Percentiles rank a stretch among this genome's conserved stretches.
phyloP scores from a whole-genome alignment of 2,329 filamentous ascomycete genomes.

The Dothistroma septosporum region DNA sequence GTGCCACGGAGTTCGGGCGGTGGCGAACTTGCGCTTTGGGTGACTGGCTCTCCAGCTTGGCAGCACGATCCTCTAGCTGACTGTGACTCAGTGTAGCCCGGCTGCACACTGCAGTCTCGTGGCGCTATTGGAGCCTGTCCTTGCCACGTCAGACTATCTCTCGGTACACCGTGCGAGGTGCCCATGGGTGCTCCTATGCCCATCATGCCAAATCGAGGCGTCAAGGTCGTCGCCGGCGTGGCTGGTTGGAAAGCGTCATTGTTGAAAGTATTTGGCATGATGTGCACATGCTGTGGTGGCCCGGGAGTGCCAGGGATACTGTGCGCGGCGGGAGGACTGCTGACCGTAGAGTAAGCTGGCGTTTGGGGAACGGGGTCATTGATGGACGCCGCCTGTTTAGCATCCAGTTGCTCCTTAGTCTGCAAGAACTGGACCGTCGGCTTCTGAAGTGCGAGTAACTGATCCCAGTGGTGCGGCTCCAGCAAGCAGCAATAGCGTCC shows the following conservation, averaged over 20 bases:
- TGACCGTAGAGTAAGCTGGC: conserved; percentile 16
- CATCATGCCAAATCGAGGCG: conserved; percentile 33
- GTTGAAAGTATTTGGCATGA: conserved; percentile 15
- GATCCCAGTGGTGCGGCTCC: conserved; percentile 32
- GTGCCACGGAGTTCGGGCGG: conserved; percentile 2
- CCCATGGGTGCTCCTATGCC: conserved; percentile 29
- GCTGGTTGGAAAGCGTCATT: conserved; percentile 10
- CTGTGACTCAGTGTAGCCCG: conserved; percentile 15
- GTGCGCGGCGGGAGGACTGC: conserved; percentile 8
- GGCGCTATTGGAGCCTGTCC: conserved; percentile 24
- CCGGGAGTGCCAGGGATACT: conserved; percentile 20
- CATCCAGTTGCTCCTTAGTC: conserved; percentile 27
- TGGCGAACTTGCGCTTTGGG: conserved; percentile 12
- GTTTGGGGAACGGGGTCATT: conserved; percentile 17
- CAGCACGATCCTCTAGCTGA: conserved; percentile 25
- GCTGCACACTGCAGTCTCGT: conserved; percentile 18
- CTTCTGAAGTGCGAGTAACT: conserved; percentile 28
- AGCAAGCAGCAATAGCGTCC: conserved; percentile 34
- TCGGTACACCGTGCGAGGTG: conserved; percentile 12
- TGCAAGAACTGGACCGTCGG: conserved; percentile 30
- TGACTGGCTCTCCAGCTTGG: conserved; percentile 18
- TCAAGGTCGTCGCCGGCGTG: conserved; percentile 14
- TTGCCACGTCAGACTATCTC: conserved; percentile 28
- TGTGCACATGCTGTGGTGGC: conserved; percentile 9
- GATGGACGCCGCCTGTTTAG: conserved; percentile 14